phyloP scores from a whole-genome alignment of 106 monocot genomes.

The Xerophyta viscosa region DNA sequence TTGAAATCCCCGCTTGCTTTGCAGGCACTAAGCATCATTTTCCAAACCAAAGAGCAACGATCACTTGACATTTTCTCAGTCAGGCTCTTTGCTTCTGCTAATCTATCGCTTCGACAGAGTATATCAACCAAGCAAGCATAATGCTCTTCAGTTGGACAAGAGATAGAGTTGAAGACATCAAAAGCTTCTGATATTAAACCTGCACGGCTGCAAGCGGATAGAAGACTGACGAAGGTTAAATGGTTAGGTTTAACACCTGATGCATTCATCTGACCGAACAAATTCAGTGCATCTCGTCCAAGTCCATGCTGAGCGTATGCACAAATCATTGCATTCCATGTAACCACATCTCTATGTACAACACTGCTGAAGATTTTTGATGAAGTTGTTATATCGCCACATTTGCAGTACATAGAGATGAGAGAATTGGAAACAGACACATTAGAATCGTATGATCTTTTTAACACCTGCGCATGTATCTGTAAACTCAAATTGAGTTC shows the following conservation, averaged over 20 bases:
- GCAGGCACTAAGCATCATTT: constrained; percentile 26
- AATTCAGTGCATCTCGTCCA: constrained; percentile 18
- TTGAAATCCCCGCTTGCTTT: constrained; percentile 24
- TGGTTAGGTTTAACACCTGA: constrained; percentile 14
- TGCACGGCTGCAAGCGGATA: constrained; percentile 31
- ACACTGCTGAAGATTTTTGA: constrained; percentile 10
- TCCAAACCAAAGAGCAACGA: constrained; percentile 22
- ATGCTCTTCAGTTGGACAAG: constrained; percentile 27
- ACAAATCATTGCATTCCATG: constrained; percentile 34
- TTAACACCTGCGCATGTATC: constrained; percentile 24
- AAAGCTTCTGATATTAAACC: constrained; percentile 36
- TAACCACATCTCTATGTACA: constrained; percentile 13
- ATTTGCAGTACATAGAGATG: constrained; percentile 32
- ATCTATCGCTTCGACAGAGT: constrained; percentile 23
- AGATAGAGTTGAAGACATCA: constrained; percentile 23
- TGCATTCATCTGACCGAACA: constrained; percentile 19
- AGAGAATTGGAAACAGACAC: constrained; percentile 28
- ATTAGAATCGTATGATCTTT: constrained; percentile 16
- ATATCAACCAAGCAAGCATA: constrained; percentile 30
- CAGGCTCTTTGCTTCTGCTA: constrained; percentile 23
- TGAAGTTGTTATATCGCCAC: constrained; percentile 18
- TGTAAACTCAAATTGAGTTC: constrained; percentile 24
- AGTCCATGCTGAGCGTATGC: constrained; percentile 23
- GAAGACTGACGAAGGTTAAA: constrained; percentile 21
- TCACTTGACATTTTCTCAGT: constrained; percentile 13